These are phyloP conservation scores for Leccinellum albellum DNA, from an alignment of 768 basidiomycete species.

Conservation along the genomic window DNA sequence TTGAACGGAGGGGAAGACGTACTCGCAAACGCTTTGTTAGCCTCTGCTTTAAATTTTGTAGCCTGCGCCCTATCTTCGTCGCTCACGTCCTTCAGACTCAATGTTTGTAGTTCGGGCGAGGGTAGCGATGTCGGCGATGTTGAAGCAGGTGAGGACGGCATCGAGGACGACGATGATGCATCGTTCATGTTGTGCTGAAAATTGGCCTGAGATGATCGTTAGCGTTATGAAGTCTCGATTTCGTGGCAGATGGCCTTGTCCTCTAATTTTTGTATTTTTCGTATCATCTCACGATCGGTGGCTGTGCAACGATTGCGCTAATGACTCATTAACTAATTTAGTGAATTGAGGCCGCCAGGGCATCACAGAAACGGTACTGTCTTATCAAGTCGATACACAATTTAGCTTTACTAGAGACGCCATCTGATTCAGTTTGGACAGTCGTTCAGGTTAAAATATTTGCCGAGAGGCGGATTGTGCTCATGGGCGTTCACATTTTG, in stretches of 20 bases:
- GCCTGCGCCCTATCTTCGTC: conserved; percentile 71
- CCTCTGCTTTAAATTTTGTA: conserved; percentile 69
- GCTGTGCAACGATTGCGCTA: conserved; percentile 15
- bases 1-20: conserved; percentile 4
- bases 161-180: conserved; percentile 23
- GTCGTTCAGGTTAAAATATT: conserved; percentile 60
- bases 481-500: conserved; percentile 55
- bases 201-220: too few species aligned
- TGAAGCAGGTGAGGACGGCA: conserved; percentile 44
- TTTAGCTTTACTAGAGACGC: not conserved
- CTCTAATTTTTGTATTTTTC: conserved; percentile 10
- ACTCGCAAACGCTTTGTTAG: conserved; percentile 86
- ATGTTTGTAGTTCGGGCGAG: conserved; percentile 54
- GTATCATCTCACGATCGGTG: conserved; percentile 30
- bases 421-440: conserved; percentile 23
- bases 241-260: not conserved
- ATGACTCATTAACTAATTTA: not conserved
- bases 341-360: too few species aligned
- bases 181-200: conserved; percentile 18
- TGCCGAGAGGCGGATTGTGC: conserved; percentile 43
- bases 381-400: not conserved
- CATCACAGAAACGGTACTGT: too few species aligned
- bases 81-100: conserved; percentile 56
- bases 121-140: conserved; percentile 55
- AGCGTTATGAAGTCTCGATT: not conserved